Conservation (phyloP, 345 rosid species). For the Leavenworthia alabamica region DNA sequence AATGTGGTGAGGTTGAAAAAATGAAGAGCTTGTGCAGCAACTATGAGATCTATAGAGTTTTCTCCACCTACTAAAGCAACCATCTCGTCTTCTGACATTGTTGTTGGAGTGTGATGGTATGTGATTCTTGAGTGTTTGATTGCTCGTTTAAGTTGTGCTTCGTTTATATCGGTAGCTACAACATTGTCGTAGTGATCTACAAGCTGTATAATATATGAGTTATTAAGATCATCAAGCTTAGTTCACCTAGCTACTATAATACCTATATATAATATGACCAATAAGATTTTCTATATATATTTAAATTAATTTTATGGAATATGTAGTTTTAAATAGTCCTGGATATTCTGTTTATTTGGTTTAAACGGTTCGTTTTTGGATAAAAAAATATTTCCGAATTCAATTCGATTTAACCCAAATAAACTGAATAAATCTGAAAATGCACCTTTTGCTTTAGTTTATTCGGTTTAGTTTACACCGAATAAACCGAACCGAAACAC, state of each 20-base stretch:
- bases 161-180: conserved; percentile 27
- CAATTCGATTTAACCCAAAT: too few species aligned
- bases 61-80: conserved; percentile 26
- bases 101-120: conserved; percentile 28
- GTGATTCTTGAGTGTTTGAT: conserved; percentile 21
- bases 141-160: conserved; percentile 25
- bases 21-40: conserved; percentile 49
- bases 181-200: conserved; percentile 29
- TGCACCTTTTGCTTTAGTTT: too few species aligned
- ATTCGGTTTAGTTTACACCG: too few species aligned
- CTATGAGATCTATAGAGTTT: conserved; percentile 34
- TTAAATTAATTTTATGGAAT: too few species aligned
- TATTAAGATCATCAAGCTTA: background rate
- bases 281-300: too few species aligned
- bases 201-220: background rate
- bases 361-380: too few species aligned
- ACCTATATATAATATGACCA: background rate
- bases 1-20: conserved; percentile 52
- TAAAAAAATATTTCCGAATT: too few species aligned
- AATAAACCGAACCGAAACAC: too few species aligned
- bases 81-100: conserved; percentile 26
- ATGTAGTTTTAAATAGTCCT: too few species aligned
- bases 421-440: too few species aligned
- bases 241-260: background rate
- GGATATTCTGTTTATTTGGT: too few species aligned